Evolutionary conservation across 202 grass and related monocot genomes (phyloP).

Genomic region (Setaria viridis): DNA sequence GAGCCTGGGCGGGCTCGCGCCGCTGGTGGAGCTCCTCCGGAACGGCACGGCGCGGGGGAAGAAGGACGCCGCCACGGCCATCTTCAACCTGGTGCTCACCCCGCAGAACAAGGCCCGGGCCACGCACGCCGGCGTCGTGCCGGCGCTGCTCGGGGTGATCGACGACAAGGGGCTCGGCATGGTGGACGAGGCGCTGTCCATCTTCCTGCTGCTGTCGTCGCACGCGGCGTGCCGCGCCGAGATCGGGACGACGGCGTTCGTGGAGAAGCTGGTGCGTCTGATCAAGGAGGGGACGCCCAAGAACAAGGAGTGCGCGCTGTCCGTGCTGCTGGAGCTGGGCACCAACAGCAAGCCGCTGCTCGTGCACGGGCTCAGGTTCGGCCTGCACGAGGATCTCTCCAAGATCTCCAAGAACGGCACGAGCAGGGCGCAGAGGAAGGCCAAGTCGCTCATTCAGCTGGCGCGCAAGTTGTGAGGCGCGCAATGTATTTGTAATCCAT

Average conservation of each 20-base stretch:
- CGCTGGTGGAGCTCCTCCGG: slow-evolving; percentile 76
- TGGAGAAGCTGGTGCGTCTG: slow-evolving; percentile 60
- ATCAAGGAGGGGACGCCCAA: slow-evolving; percentile 74
- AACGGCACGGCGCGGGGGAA: slow-evolving; percentile 73
- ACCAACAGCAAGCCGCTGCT: slow-evolving; percentile 54
- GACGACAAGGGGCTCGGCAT: slow-evolving; percentile 65
- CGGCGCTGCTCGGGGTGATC: slow-evolving; percentile 50
- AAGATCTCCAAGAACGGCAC: slow-evolving; percentile 58
- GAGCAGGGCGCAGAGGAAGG: slow-evolving; percentile 76
- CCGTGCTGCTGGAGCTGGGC: slow-evolving; percentile 71
- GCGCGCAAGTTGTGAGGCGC: slow-evolving; percentile 31
- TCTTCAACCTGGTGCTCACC: slow-evolving; percentile 77
- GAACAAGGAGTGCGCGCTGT: slow-evolving; percentile 79
- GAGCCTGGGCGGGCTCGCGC: slow-evolving; percentile 59
- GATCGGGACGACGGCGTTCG: slow-evolving; percentile 57
- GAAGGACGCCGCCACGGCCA: slow-evolving; percentile 85
- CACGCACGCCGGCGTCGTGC: slow-evolving; percentile 56
- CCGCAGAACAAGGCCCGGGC: slow-evolving; percentile 72
- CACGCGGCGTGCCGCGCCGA: slow-evolving; percentile 53
- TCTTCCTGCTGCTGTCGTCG: slow-evolving; percentile 72
- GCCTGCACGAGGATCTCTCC: slow-evolving; percentile 58
- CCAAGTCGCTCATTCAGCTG: slow-evolving; percentile 66
- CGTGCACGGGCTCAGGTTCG: slow-evolving; percentile 56
- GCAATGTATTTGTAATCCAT: slow-evolving; percentile 44
- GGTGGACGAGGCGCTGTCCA: slow-evolving; percentile 83